Evolutionary conservation across 129 eudicot species (phyloP).

Genomic region (Solidago caesia): DNA sequence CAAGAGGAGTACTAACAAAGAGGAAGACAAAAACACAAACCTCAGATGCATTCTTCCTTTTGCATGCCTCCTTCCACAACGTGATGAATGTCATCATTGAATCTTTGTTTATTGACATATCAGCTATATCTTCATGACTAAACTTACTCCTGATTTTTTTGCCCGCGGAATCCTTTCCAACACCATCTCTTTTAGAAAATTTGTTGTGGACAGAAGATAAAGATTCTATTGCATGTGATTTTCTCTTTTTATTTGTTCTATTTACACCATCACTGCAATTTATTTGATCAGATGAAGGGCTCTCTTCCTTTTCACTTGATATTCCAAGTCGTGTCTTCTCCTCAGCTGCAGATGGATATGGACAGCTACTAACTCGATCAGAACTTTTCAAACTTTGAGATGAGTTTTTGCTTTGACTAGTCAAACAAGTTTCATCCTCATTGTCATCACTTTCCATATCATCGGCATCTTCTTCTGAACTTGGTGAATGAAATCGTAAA

Average conservation of each 20-base stretch:
- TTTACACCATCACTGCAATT: conserved; percentile 10
- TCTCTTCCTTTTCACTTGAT: conserved; percentile 37
- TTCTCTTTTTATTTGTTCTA: conserved; percentile 29
- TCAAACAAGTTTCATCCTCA: conserved; percentile 35
- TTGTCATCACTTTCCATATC: conserved; percentile 45
- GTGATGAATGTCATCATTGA: conserved; percentile 51
- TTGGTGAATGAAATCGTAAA: conserved; percentile 59
- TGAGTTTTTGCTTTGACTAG: conserved; percentile 36
- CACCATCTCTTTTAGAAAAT: conserved; percentile 27
- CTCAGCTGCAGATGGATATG: conserved; percentile 70
- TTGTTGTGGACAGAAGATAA: conserved; percentile 6
- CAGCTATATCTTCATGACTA: conserved; percentile 6
- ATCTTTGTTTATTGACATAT: conserved; percentile 25
- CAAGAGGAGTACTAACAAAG: background rate
- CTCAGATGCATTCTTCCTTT: conserved; percentile 39
- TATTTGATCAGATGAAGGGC: background rate
- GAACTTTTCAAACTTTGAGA: conserved; percentile 37
- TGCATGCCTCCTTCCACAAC: conserved; percentile 74
- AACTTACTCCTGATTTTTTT: conserved; percentile 16
- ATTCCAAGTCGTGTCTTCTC: conserved; percentile 69
- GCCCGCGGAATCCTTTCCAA: conserved; percentile 3
- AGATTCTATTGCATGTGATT: conserved; percentile 26
- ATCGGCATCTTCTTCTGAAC: conserved; percentile 37
- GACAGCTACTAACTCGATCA: conserved; percentile 49
- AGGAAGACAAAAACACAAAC: conserved; percentile 32